A percentile compares a stretch with the other conserved stretches of the same genome.
Evolutionary conservation across 371 early-diverging fungal species (phyloP).

Genomic region (Thermomucor indicae-seudaticae): DNA sequence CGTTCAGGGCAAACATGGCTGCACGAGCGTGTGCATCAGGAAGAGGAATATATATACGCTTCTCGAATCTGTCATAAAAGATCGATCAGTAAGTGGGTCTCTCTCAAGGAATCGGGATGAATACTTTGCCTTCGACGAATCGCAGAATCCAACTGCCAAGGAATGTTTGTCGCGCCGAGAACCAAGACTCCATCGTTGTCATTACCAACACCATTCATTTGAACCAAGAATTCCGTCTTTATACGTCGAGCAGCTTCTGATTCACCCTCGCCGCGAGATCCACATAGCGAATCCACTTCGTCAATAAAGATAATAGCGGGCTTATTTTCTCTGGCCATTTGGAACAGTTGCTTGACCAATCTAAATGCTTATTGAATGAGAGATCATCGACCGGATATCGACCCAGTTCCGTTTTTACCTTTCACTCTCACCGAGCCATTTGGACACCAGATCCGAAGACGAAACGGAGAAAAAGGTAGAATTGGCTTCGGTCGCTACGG

Average conservation of each 20-base stretch:
- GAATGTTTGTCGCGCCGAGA: slow-evolving; percentile 96
- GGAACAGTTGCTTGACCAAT: slow-evolving; percentile 90
- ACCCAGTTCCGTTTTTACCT: slow-evolving; percentile 28
- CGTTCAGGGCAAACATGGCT: slow-evolving; percentile 86
- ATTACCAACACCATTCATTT: slow-evolving; percentile 97
- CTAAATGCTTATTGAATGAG: slow-evolving; percentile 1
- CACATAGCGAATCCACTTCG: slow-evolving; percentile 97
- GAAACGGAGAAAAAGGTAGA: slow-evolving; percentile 95
- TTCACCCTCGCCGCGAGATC: slow-evolving; percentile 93
- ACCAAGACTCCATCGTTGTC: slow-evolving; percentile 93
- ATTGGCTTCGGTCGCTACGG: slow-evolving; percentile 94
- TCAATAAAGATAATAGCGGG: slow-evolving; percentile 98
- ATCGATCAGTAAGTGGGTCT: not conserved
- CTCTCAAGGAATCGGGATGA: too few relatives aligned
- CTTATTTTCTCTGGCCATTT: slow-evolving; percentile 88
- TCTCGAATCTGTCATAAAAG: slow-evolving; percentile 75
- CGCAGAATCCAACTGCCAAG: slow-evolving; percentile 94
- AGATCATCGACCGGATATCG: not conserved
- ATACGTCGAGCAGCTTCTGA: slow-evolving; percentile 93
- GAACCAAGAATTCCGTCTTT: slow-evolving; percentile 92
- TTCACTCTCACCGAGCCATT: slow-evolving; percentile 99
- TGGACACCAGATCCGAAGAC: slow-evolving; percentile 93
- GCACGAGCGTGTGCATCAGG: slow-evolving; percentile 89
- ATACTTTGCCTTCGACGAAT: slow-evolving; percentile 79
- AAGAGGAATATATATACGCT: slow-evolving; percentile 94